These are phyloP conservation scores for Phytophthora pisi DNA, from an alignment of 352 stramenopile genomes.

Conservation along the genomic window DNA sequence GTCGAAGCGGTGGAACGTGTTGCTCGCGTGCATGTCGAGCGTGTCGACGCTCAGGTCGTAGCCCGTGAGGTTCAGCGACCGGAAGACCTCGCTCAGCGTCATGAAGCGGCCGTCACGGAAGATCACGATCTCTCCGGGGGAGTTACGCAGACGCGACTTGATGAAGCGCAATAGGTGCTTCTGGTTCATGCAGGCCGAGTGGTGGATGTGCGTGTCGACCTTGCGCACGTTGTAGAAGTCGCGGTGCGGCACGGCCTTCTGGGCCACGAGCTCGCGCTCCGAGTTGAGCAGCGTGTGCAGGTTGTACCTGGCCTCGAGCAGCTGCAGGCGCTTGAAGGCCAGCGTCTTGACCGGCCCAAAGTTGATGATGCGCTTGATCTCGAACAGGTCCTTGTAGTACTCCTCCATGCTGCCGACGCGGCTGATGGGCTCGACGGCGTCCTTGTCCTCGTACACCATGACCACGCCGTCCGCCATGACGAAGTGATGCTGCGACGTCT, in stretches of 20 bases:
- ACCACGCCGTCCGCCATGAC: slow-evolving; percentile 70
- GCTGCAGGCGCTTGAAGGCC: slow-evolving; percentile 86
- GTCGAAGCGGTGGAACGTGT: slow-evolving; percentile 99
- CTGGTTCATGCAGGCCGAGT: slow-evolving; percentile 96
- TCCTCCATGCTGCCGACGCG: slow-evolving; percentile 53
- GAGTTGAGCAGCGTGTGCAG: slow-evolving; percentile 97
- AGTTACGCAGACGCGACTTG: slow-evolving; percentile 80
- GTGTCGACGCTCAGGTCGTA: slow-evolving; percentile 99
- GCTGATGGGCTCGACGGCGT: slow-evolving; percentile 41
- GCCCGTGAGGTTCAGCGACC: slow-evolving; percentile 93
- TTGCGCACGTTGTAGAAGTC: slow-evolving; percentile 99
- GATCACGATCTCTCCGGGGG: slow-evolving; percentile 94
- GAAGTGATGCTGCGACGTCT: slow-evolving; percentile 56
- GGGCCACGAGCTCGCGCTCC: slow-evolving; percentile 93
- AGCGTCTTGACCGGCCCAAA: slow-evolving; percentile 88
- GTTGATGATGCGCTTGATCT: slow-evolving; percentile 88
- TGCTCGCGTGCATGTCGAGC: slow-evolving; percentile 99
- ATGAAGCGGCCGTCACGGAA: slow-evolving; percentile 95
- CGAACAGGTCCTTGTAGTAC: slow-evolving; percentile 80
- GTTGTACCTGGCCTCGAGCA: slow-evolving; percentile 94
- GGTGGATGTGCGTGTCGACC: slow-evolving; percentile 99
- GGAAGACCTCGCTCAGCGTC: slow-evolving; percentile 96
- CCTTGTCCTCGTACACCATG: slow-evolving; percentile 46
- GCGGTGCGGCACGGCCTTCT: slow-evolving; percentile 97
- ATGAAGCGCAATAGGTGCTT: slow-evolving; percentile 95